Evolutionary conservation across 306 rosid species (phyloP), one percentile per base, ranked within the genome.

Genomic region (Boehmeria nivea): DNA sequence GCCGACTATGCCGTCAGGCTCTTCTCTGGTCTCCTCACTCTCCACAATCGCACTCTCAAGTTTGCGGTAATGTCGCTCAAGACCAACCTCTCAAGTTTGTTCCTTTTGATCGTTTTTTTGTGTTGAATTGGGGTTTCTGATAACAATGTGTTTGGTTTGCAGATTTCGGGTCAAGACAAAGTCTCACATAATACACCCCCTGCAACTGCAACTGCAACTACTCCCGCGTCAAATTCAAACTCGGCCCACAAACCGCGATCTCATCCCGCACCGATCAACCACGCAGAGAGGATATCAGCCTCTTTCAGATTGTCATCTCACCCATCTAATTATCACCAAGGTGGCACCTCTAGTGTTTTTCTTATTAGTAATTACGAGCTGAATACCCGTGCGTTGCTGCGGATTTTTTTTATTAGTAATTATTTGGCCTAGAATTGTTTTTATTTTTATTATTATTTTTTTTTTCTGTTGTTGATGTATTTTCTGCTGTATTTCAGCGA

Each of bases 151-250:
- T 59, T 70, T 65, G 54, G 50, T 72, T 34, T 51, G 77, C 82
- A 90, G 95, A 83, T 82, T 58, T 84, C 98, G 67, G 98, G 91
- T 44, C 87, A 71, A 81, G 96, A 87, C 80, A 86, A 81, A 69
- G 49, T 60, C 49, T 67, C 81, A 17, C 65, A 78, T 42, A 80
- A 71, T 70, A 70, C 43, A 51, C 66, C 73, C 25, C 7, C 38
- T 33, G 5, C n/a, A n/a, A n/a, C n/a, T 1, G 36, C 36, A 6
- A n/a, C 74, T 7, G 69, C 68, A 48, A 51, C 26, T 45, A 72
- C 78, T 21, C 79, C 84, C 25, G 19, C 86, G 8, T 59, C 84
- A 31, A 86, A 71, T 70, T 59, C 84, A 31, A 86, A 71, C 71
- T 39, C 83, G 65, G 49, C 85, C 65, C 72, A 78, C 53, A 65